Base-by-base conservation (phyloP, 306 rosid species). In the Pachyrhizus erosus region DNA sequence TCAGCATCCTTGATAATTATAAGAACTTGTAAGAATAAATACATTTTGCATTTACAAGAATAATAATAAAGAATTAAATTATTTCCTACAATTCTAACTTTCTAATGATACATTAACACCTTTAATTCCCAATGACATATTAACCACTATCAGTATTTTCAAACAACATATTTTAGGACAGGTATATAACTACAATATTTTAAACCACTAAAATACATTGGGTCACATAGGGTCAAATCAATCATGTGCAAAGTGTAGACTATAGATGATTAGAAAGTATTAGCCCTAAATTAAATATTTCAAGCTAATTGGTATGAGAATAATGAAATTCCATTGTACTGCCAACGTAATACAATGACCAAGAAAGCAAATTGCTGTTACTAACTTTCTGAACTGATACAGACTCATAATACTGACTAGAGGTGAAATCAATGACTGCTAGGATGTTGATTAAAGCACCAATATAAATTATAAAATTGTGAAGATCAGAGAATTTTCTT, bases 401-500 rank as follows among this genome's bases (percentile, higher is more conserved):
- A 72, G 77, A 78, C 62, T 74, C 70, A 15, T 46, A 62, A 15
- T 57, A n/a, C 72, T 72, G 20, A 73, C 66, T 55, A 7, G 7
- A 60, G 76, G 61, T 73, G 65, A n/a, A 85, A 66, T 67, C 58
- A 69, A 48, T 66, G 18, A 26, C 76, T 1, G 1, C 64, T 67
- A 34, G 78, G 37, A 37, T 70, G 82, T 70, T 70, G 64, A 70
- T 9, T 69, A 76, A 48, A 11, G 84, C 62, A 27, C 52, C 54
- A 23, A 10, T 21, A 10, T 49, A 64, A 26, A 74, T 34, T 61
- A 78, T 39, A 64, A 84, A 51, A 62, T 14, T 51, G 29, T 76
- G 58, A 58, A 73, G 73, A 73, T 71, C 26, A 78, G 11, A 78
- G 37, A 81, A 52, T 45, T 26, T 37, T 81, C 65, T 51, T 78